Evolutionary conservation across 2,329 filamentous ascomycete species (phyloP), one percentile per base, ranked within the genome.

Genomic region (Pseudogymnoascus sp.): DNA sequence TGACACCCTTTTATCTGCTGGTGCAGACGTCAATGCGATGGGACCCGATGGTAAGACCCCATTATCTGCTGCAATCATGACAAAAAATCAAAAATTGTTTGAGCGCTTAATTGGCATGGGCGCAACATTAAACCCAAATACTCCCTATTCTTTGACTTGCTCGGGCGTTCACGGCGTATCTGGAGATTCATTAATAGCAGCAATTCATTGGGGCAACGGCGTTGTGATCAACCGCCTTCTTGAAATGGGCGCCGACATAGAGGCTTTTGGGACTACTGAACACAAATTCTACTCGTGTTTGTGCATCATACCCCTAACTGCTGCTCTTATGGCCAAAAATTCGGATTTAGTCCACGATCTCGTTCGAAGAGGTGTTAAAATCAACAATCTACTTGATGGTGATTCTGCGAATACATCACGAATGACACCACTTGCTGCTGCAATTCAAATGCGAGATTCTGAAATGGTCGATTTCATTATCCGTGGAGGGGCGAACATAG

Each of bases 371-470:
- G 22, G 42, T 9, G 42, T 49, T 3, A 9, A 28, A 49, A 16
- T 49, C 3, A 28, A 49, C 1, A 49, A n/a, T 14, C 19, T 11
- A 23, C n/a, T n/a, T n/a, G n/a, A n/a, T n/a, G n/a, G n/a, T n/a
- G n/a, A n/a, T n/a, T n/a, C n/a, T n/a, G n/a, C n/a, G n/a, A n/a
- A n/a, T n/a, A n/a, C n/a, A n/a, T n/a, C n/a, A n/a, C n/a, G 39
- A 42, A 45, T 45, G 19, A 45, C 41, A n/a, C 41, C 41, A 14
- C 41, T 45, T 45, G 11, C 5, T 14, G 22, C 22, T 1, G 41
- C 41, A 45, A n/a, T 45, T 25, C 12, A 0, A 4, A 4, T 0
- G 5, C 0, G 0, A n/a, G 5, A 45, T 25, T 2, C 3, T 14
- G 12, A n/a, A 25, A 25, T 25, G 22, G 41, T 45, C 3, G 3